Conservation (phyloP, 169 alveolate species). For the Plasmodium sp. region DNA sequence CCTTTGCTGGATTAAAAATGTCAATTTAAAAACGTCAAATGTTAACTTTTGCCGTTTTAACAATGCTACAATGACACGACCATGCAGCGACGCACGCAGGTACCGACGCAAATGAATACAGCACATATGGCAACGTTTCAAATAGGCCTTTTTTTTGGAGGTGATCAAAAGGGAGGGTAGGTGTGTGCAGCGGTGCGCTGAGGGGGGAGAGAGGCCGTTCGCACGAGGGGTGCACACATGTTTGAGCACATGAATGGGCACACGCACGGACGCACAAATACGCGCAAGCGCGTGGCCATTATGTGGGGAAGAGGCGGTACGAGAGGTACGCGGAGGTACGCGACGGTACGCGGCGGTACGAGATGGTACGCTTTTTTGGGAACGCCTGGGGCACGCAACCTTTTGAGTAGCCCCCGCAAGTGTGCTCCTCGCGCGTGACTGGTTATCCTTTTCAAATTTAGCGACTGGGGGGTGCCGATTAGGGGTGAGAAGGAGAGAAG, state of each 20-base stretch:
- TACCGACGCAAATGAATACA: not conserved
- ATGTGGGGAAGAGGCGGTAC: not conserved
- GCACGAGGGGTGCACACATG: not conserved
- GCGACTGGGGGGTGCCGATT: too few relatives aligned
- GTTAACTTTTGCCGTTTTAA: not conserved
- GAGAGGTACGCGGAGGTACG: too few relatives aligned
- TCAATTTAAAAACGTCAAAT: not conserved
- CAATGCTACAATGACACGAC: not conserved
- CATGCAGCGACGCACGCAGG: not conserved
- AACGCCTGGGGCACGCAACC: not conserved
- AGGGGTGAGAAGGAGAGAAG: too few relatives aligned
- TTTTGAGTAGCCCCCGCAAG: not conserved
- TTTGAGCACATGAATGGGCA: not conserved
- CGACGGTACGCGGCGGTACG: too few relatives aligned
- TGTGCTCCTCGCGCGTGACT: not conserved
- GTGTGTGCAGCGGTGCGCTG: not conserved
- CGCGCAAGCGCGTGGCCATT: not conserved
- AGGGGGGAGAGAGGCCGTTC: not conserved
- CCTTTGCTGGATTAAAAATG: not conserved
- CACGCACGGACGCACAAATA: not conserved
- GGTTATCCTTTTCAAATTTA: too few relatives aligned
- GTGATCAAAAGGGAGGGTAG: not conserved
- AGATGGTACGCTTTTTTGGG: too few relatives aligned
- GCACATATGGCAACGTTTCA: not conserved
- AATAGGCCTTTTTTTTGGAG: not conserved